These are phyloP conservation scores for Penicillium lividum DNA, from an alignment of 495 filamentous ascomycete species.

Conservation along the genomic window DNA sequence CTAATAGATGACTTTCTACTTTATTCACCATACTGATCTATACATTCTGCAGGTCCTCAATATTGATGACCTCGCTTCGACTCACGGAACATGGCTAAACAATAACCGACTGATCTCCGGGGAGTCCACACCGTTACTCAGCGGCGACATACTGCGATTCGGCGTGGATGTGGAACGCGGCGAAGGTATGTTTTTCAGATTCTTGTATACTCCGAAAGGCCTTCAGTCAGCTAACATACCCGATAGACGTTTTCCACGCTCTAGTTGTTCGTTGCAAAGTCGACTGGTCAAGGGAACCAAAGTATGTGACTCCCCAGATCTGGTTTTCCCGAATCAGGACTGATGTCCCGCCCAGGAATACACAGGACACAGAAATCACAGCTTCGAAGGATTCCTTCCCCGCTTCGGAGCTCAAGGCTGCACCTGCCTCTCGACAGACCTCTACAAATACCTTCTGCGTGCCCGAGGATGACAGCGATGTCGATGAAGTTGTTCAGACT, in stretches of 20 bases:
- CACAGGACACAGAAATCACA: not conserved
- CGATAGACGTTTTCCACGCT: slow-evolving; percentile 42
- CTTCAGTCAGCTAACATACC: slow-evolving; percentile 6
- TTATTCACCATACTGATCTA: slow-evolving; percentile 16
- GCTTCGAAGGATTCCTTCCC: not conserved
- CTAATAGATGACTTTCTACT: not conserved
- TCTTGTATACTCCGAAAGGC: no score
- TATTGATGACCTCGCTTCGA: slow-evolving; percentile 54
- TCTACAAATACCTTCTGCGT: slow-evolving; percentile 46
- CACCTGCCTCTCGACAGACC: slow-evolving; percentile 6
- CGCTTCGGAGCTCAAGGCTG: not conserved
- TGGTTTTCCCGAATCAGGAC: not conserved
- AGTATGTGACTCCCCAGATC: slow-evolving; percentile 9
- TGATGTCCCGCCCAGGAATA: not conserved
- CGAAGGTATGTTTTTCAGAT: slow-evolving; percentile 32
- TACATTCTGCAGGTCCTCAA: slow-evolving; percentile 35
- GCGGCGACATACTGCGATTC: slow-evolving; percentile 55
- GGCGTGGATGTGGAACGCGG: slow-evolving; percentile 56
- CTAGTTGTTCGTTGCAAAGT: slow-evolving; percentile 38
- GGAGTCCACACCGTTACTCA: slow-evolving; percentile 36
- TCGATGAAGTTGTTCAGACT: slow-evolving; percentile 14
- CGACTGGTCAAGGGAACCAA: slow-evolving; percentile 24
- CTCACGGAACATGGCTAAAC: slow-evolving; percentile 59
- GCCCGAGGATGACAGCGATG: slow-evolving; percentile 46
- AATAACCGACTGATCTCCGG: slow-evolving; percentile 38